A percentile compares a stretch with the other conserved stretches of the same genome.
Evolutionary conservation across 495 filamentous ascomycete species (phyloP).

Genomic region (Xylaria cubensis): DNA sequence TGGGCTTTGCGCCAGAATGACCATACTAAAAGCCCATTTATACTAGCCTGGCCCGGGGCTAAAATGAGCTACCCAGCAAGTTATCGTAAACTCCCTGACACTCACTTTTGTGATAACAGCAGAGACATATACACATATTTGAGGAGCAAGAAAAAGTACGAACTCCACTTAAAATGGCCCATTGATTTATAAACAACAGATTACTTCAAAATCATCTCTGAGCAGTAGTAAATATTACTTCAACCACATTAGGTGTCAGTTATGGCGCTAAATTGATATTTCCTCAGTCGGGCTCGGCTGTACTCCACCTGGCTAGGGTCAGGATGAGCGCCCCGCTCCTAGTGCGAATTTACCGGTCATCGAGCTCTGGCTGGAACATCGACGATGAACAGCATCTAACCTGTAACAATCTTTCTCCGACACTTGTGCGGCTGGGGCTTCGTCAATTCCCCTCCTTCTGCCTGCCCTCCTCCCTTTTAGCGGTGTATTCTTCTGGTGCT

Average conservation of each 20-base stretch:
- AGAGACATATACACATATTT: not conserved
- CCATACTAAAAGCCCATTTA: not conserved
- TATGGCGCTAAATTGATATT: not conserved
- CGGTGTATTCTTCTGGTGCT: slow-evolving; percentile 1
- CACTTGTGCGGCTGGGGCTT: not conserved
- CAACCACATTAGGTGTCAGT: not conserved
- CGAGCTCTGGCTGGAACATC: slow-evolving; percentile 39
- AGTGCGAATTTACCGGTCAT: slow-evolving; percentile 35
- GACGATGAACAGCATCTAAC: slow-evolving; percentile 30
- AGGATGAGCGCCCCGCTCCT: slow-evolving; percentile 1
- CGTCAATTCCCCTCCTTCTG: not conserved
- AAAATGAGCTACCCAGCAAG: not conserved
- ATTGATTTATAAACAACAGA: not conserved
- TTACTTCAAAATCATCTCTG: too few species aligned
- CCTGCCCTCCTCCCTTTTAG: not conserved
- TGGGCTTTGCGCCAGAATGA: slow-evolving; percentile 8
- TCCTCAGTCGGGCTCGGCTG: not conserved
- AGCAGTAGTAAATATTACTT: not conserved
- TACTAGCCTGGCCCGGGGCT: slow-evolving; percentile 4
- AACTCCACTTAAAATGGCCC: too few species aligned
- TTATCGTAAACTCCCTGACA: not conserved
- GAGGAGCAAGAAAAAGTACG: too few species aligned
- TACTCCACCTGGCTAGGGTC: slow-evolving; percentile 2
- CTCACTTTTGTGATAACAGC: not conserved
- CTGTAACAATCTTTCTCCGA: not conserved